These are phyloP conservation scores for Glaciozyma antarctica DNA, from an alignment of 768 basidiomycete genomes.

Conservation along the genomic window DNA sequence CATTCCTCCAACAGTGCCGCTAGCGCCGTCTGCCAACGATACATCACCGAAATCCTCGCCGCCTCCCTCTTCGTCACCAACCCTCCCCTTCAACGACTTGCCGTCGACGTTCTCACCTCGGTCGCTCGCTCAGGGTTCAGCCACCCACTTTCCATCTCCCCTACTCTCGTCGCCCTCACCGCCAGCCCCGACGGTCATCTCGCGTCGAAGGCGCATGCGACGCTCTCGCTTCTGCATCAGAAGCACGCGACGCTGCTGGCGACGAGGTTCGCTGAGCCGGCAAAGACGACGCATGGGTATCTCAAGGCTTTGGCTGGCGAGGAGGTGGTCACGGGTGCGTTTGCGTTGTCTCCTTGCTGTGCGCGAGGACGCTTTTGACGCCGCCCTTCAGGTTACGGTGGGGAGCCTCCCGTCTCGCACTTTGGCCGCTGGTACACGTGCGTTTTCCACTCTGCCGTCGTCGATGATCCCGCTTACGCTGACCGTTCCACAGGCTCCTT, in stretches of 20 bases:
- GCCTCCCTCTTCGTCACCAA: conserved; percentile 64
- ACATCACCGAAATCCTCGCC: conserved; percentile 67
- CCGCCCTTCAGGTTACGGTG: conserved; percentile 51
- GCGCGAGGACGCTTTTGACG: neutral
- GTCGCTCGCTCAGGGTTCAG: conserved; percentile 91
- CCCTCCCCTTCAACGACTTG: conserved; percentile 38
- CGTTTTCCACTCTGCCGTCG: neutral
- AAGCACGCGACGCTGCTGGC: conserved; percentile 88
- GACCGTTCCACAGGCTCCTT: conserved; percentile 53
- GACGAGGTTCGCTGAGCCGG: conserved; percentile 70
- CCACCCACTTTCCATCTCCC: conserved; percentile 74
- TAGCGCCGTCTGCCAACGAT: conserved; percentile 88
- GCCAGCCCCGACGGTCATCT: conserved; percentile 51
- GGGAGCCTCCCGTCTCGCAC: conserved; percentile 59
- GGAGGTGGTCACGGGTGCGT: conserved; percentile 48
- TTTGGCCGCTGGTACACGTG: conserved; percentile 72
- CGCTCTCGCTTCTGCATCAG: conserved; percentile 71
- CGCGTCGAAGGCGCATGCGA: conserved; percentile 62
- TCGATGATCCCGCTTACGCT: neutral
- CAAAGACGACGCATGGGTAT: conserved; percentile 71
- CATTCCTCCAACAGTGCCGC: conserved; percentile 57
- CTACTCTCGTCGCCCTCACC: conserved; percentile 43
- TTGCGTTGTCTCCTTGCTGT: neutral
- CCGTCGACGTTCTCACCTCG: conserved; percentile 82
- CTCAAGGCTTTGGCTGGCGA: conserved; percentile 53